phyloP scores from a whole-genome alignment of 257 asterid species.

The Coffea canephora region DNA sequence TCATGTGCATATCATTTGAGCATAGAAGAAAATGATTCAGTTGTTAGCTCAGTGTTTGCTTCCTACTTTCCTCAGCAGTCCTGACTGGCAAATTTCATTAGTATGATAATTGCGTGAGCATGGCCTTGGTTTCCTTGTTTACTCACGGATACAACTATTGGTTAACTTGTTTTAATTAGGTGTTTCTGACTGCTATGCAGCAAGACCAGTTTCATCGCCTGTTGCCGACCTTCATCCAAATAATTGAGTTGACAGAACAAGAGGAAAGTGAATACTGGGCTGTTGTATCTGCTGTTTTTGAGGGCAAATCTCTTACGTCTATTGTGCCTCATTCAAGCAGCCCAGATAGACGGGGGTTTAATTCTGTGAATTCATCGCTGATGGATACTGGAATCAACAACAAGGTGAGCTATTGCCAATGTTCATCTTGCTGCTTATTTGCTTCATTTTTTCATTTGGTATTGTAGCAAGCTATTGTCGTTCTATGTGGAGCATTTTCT shows the following conservation, averaged over 20 bases:
- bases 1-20: background rate
- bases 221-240: slow-evolving; percentile 89
- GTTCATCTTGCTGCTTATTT: background rate
- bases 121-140: background rate
- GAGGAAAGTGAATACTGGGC: slow-evolving; percentile 80
- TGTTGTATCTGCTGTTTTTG: slow-evolving; percentile 69
- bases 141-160: background rate
- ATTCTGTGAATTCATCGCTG: slow-evolving; percentile 39
- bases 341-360: slow-evolving; percentile 31
- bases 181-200: slow-evolving; percentile 39
- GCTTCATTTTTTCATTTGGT: background rate
- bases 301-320: slow-evolving; percentile 58
- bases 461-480: background rate
- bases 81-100: background rate
- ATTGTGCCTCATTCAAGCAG: slow-evolving; percentile 28
- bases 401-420: slow-evolving; percentile 51
- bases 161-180: slow-evolving; percentile 4
- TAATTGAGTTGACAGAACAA: slow-evolving; percentile 72
- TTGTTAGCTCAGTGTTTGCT: background rate
- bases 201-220: slow-evolving; percentile 88
- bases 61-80: background rate
- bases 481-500: background rate
- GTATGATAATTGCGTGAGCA: background rate
- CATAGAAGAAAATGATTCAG: background rate
- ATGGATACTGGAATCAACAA: slow-evolving; percentile 67